Conservation (phyloP, 202 grass and related monocot genomes). For the Zoysia matrella region DNA sequence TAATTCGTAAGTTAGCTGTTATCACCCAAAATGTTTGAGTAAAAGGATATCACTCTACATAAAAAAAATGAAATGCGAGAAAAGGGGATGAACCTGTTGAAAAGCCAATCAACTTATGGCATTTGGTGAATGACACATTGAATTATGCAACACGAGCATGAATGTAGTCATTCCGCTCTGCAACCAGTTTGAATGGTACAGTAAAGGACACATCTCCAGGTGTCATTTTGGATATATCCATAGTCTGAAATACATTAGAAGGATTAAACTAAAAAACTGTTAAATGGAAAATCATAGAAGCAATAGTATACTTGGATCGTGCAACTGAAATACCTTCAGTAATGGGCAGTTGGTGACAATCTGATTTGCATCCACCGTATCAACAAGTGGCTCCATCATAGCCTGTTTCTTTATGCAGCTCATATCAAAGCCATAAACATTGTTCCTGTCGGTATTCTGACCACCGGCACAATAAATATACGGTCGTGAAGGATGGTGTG, state of each 20-base stretch:
- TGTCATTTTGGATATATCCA: slow-evolving; percentile 97
- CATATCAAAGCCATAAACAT: slow-evolving; percentile 99
- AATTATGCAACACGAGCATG: slow-evolving; percentile 97
- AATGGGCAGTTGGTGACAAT: slow-evolving; percentile 92
- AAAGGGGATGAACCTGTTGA: slow-evolving; percentile 72
- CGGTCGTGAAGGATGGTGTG: too few relatives aligned
- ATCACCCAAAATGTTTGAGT: not conserved
- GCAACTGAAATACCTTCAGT: slow-evolving; percentile 59
- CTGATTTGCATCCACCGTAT: slow-evolving; percentile 87
- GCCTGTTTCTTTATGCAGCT: slow-evolving; percentile 98
- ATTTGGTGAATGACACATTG: slow-evolving; percentile 94
- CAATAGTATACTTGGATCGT: not conserved
- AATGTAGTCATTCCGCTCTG: slow-evolving; percentile 90
- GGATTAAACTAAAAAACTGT: not conserved
- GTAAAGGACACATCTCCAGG: slow-evolving; percentile 89
- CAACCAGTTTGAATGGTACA: slow-evolving; percentile 87
- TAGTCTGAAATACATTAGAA: slow-evolving; percentile 56
- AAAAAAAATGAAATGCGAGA: not conserved
- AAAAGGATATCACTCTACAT: not conserved
- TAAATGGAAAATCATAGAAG: not conserved
- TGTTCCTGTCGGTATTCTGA: too few relatives aligned
- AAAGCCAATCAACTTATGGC: slow-evolving; percentile 91
- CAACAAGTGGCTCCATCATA: slow-evolving; percentile 93
- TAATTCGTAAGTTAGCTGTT: slow-evolving; percentile 17
- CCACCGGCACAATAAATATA: too few relatives aligned